Evolutionary conservation across 345 rosid species (phyloP).

Genomic region (Clarkia xantiana): DNA sequence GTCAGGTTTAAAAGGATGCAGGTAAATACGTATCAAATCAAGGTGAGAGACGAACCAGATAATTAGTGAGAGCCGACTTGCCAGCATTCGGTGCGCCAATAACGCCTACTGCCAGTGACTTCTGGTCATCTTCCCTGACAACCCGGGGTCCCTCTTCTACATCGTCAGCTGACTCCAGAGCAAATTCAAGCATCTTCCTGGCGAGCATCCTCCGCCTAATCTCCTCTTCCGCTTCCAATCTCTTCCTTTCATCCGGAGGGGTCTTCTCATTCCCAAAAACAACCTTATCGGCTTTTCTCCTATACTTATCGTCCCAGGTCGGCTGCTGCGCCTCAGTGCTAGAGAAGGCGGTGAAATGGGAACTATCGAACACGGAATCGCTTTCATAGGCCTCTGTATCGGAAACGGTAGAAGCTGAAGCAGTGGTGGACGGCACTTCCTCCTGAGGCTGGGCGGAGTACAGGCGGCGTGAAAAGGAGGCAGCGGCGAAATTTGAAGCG

Average conservation of each 20-base stretch:
- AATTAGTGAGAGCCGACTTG: constrained; percentile 77
- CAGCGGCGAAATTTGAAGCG: constrained; percentile 9
- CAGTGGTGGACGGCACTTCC: constrained; percentile 17
- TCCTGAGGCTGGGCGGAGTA: constrained; percentile 49
- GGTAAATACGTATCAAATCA: not conserved
- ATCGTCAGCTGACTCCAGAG: constrained; percentile 46
- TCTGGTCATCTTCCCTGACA: constrained; percentile 84
- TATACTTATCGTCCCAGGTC: constrained; percentile 54
- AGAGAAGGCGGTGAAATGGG: constrained; percentile 20
- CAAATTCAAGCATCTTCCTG: constrained; percentile 61
- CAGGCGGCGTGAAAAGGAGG: constrained; percentile 20
- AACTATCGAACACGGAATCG: constrained; percentile 52
- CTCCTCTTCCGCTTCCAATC: constrained; percentile 27
- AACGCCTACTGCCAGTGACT: constrained; percentile 76
- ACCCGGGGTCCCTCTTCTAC: constrained; percentile 33
- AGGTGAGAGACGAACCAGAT: constrained; percentile 34
- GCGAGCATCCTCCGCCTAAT: constrained; percentile 48
- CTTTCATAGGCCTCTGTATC: constrained; percentile 10
- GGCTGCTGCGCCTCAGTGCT: constrained; percentile 15
- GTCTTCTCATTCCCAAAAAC: constrained; percentile 29
- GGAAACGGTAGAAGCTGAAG: constrained; percentile 15
- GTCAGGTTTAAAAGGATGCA: not conserved
- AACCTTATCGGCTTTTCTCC: constrained; percentile 37
- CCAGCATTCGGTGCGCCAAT: constrained; percentile 96
- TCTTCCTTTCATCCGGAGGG: constrained; percentile 14